phyloP scores from a whole-genome alignment of 2,329 filamentous ascomycete genomes.

The Arthrobotrys conoides region DNA sequence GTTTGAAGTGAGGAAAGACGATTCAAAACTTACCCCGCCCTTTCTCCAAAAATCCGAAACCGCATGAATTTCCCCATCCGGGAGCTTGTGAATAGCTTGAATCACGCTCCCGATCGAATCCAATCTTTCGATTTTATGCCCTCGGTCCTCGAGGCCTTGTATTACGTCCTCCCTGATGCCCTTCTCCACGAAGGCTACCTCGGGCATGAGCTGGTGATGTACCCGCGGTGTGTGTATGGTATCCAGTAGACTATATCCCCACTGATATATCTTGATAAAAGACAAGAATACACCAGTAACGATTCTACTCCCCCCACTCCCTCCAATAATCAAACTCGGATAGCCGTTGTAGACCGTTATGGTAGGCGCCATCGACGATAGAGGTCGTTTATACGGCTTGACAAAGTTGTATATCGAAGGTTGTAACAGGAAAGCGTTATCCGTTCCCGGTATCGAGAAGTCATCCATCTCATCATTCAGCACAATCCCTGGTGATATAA shows the following conservation, averaged over 20 bases:
- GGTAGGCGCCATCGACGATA: slow-evolving; percentile 63
- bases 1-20: slow-evolving; percentile 25
- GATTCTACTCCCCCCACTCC: slow-evolving; percentile 62
- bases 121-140: slow-evolving; percentile 60
- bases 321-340: slow-evolving; percentile 63
- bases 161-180: slow-evolving; percentile 56
- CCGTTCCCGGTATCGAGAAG: slow-evolving; percentile 63
- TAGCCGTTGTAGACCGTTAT: slow-evolving; percentile 62
- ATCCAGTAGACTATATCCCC: slow-evolving; percentile 62
- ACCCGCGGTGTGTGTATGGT: slow-evolving; percentile 63
- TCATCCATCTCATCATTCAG: slow-evolving; percentile 64
- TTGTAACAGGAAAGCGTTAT: slow-evolving; percentile 62
- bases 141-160: slow-evolving; percentile 61
- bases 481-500: slow-evolving; percentile 58
- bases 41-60: slow-evolving; percentile 65
- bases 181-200: slow-evolving; percentile 62
- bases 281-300: slow-evolving; percentile 64
- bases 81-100: slow-evolving; percentile 61
- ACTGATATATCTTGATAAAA: slow-evolving; percentile 63
- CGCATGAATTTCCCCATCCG: slow-evolving; percentile 61
- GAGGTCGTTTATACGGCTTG: slow-evolving; percentile 63
- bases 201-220: slow-evolving; percentile 64
- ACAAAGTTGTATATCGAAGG: slow-evolving; percentile 64
- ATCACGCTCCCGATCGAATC: slow-evolving; percentile 63
- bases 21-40: slow-evolving; percentile 61